These are phyloP conservation scores for Vitis hybrid DNA, from an alignment of 177 flowering plant species.

Conservation along the genomic window DNA sequence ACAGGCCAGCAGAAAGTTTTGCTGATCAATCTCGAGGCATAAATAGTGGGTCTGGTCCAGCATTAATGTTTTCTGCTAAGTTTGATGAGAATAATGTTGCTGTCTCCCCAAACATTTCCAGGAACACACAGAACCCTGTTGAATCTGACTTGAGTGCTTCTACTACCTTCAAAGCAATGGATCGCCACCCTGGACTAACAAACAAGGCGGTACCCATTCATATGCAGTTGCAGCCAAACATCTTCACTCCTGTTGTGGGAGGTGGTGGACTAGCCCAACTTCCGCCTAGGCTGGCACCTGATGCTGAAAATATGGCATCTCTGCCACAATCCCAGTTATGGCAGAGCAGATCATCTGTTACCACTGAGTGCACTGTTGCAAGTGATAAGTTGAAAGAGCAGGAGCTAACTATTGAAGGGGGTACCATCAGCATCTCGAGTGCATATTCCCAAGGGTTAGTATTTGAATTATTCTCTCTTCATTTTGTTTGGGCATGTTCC, in stretches of 20 bases:
- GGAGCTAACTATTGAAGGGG: slow-evolving; percentile 52
- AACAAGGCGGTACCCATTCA: slow-evolving; percentile 27
- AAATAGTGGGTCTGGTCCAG: slow-evolving; percentile 26
- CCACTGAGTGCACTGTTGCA: slow-evolving; percentile 16
- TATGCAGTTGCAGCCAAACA: slow-evolving; percentile 28
- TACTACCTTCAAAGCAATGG: slow-evolving; percentile 23
- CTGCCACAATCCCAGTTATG: slow-evolving; percentile 23
- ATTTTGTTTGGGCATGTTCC: background rate
- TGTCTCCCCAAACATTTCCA: slow-evolving; percentile 23
- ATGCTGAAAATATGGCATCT: slow-evolving; percentile 20
- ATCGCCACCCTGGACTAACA: slow-evolving; percentile 25
- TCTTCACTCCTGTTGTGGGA: slow-evolving; percentile 17
- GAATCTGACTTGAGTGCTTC: slow-evolving; percentile 31
- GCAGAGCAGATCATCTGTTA: slow-evolving; percentile 21
- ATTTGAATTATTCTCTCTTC: background rate
- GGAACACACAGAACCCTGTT: slow-evolving; percentile 22
- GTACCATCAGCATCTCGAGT: slow-evolving; percentile 64
- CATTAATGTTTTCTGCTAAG: slow-evolving; percentile 23
- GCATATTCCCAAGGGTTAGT: slow-evolving; percentile 65
- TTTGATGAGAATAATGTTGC: slow-evolving; percentile 31
- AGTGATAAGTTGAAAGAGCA: slow-evolving; percentile 39
- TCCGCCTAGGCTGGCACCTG: slow-evolving; percentile 23
- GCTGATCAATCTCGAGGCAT: slow-evolving; percentile 28
- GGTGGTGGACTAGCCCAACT: slow-evolving; percentile 23
- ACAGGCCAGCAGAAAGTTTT: slow-evolving; percentile 34